Base-by-base conservation (phyloP, 2,329 filamentous ascomycete species). In the Ceratocystis smalleyi region DNA sequence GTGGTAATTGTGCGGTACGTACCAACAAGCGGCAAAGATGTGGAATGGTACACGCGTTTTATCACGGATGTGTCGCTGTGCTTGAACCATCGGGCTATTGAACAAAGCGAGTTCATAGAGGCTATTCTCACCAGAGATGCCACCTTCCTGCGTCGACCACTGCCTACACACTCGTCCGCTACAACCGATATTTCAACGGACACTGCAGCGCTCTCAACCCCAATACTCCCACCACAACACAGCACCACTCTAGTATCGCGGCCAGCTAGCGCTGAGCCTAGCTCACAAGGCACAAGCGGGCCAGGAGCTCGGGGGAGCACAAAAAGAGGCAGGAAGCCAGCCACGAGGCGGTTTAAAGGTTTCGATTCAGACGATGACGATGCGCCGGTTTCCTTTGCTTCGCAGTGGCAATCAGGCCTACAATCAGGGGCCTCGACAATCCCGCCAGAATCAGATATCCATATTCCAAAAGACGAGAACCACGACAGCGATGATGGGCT, bases 71-170 rank as follows among this genome's bases (percentile, higher is more conserved):
- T 95, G 17, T 88, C 91, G 1, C 72, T 86, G 22, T 78, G 83
- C 57, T 80, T 95, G 12, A 86, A 91, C 67, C 91, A 95, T 72
- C 83, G 90, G 3, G 85, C 91, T 1, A 86, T 96, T 63, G 85
- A 92, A 69, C 91, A 96, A 71, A 91, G 87, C 65, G 91, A 96
- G 69, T 95, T 99, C 67, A 79, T 99, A 1, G 90, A 96, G 72
- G 88, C 88, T 1, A 94, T 99, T 57, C 75, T 97, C 32, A 84
- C 79, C n/a, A 87, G 87, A 61, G 86, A 97, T 74, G 83, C 89
- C 5, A 83, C 81, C 66, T 80, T 82, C 54, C 77, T 97, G 22
- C 84, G 88, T 65, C 82, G 84, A 45, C 81, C 85, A 5, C 79
- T 95, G 2, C 79, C 86, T 68, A 75, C 82, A 8, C 74, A 75